phyloP scores from a whole-genome alignment of 306 rosid species.

The Canavalia gladiata region DNA sequence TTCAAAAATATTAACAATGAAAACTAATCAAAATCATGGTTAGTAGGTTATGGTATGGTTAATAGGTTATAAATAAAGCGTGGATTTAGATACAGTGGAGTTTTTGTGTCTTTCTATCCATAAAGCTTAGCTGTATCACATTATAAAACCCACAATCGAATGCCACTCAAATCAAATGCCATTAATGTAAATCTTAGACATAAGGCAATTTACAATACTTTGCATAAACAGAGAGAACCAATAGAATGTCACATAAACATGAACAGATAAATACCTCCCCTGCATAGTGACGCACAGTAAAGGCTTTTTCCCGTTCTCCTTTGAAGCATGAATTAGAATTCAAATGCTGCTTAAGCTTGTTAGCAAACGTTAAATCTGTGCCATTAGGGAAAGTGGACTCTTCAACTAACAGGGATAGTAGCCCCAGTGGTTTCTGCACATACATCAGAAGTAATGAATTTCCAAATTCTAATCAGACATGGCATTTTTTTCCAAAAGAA shows the following conservation, averaged over 20 bases:
- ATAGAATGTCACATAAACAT: slow-evolving; percentile 17
- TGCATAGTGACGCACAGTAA: slow-evolving; percentile 90
- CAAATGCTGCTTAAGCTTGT: slow-evolving; percentile 97
- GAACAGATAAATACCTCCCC: slow-evolving; percentile 86
- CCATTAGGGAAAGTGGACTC: slow-evolving; percentile 99
- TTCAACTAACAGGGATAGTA: slow-evolving; percentile 91
- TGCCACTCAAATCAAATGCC: slow-evolving; percentile 18
- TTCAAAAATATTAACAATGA: slow-evolving; percentile 2
- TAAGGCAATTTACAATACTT: slow-evolving; percentile 27
- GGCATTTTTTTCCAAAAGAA: slow-evolving; percentile 15
- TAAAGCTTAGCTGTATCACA: slow-evolving; percentile 26
- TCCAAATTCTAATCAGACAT: slow-evolving; percentile 29
- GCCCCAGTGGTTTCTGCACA: slow-evolving; percentile 96
- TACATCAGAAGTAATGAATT: slow-evolving; percentile 29
- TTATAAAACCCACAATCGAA: slow-evolving; percentile 26
- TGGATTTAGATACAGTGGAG: slow-evolving; percentile 33
- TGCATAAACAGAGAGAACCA: slow-evolving; percentile 33
- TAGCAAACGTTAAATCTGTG: slow-evolving; percentile 88
- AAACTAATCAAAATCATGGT: slow-evolving; percentile 37
- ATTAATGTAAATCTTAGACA: slow-evolving; percentile 31
- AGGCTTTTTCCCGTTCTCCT: slow-evolving; percentile 92
- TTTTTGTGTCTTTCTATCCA: slow-evolving; percentile 30
- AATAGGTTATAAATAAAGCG: slow-evolving; percentile 1
- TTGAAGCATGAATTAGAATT: slow-evolving; percentile 79
- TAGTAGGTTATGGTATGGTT: neutral